Evolutionary conservation across 176 grass and related monocot species (phyloP).

Genomic region (Zoysia japonica): DNA sequence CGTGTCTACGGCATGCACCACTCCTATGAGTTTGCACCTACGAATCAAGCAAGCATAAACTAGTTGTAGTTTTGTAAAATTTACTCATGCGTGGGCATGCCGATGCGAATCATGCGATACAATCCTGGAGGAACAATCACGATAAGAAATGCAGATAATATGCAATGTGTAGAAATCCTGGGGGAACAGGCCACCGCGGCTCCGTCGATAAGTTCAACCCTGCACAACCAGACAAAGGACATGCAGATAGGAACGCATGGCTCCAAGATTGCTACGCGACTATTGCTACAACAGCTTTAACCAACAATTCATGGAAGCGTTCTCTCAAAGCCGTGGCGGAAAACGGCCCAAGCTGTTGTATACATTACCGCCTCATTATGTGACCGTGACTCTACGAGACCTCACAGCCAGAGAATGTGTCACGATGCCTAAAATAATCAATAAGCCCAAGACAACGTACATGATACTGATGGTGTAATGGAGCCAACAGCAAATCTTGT

Average conservation of each 20-base stretch:
- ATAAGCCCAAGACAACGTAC: not conserved
- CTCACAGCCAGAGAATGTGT: not conserved
- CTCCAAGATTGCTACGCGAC: too few relatives aligned
- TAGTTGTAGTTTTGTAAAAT: too few relatives aligned
- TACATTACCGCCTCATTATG: not conserved
- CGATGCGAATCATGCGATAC: not conserved
- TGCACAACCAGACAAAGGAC: not conserved
- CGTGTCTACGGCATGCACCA: not conserved
- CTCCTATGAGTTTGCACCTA: not conserved
- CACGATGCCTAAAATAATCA: not conserved
- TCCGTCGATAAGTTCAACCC: too few relatives aligned
- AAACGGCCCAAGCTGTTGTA: not conserved
- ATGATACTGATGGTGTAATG: not conserved
- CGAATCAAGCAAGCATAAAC: not conserved
- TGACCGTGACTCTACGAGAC: not conserved
- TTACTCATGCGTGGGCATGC: not conserved
- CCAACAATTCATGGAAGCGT: not conserved
- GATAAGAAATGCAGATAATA: constrained; percentile 2
- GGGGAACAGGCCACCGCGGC: not conserved
- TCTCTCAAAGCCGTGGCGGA: not conserved
- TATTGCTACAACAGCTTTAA: not conserved
- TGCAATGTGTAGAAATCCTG: constrained; percentile 16
- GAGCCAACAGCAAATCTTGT: not conserved
- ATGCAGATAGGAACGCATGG: not conserved
- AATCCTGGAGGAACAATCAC: not conserved